Base-by-base conservation (phyloP, 305 asterid genomes). In the Solanum aculeatissimum region DNA sequence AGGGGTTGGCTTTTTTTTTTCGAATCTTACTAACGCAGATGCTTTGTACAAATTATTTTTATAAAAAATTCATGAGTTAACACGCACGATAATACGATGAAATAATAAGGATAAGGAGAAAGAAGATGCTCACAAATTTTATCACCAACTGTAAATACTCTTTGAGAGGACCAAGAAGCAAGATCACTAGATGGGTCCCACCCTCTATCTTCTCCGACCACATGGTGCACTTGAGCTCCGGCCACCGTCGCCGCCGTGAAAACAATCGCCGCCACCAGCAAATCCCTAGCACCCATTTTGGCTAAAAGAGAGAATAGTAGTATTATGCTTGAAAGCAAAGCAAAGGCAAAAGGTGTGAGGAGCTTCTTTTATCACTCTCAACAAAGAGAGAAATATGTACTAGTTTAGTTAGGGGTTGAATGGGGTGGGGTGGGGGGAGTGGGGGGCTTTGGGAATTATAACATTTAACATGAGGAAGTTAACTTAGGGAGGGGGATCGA, bases 71-170 rank as follows among this genome's bases (percentile, higher is more conserved):
- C 1, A 57, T 57, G 3, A 58, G 10, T 0, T 21, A 58, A 21
- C 2, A 4, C 4, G 4, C 8, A 58, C 3, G 3, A 57, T 18
- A 54, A 54, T 57, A 10, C 1, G 2, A 0, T 0, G 2, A 19
- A 8, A 9, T 0, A n/a, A 14, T 14, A 2, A 57, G 1, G n/a
- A 54, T 5, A 15, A 45, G 42, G 15, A 19, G 15, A 15, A 27
- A 9, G 19, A 27, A 23, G 23, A n/a, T 21, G 13, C 93, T 88
- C 86, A 96, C 98, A 91, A 27, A 96, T 65, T 86, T 88, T 90
- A 90, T 96, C 99, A 15, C 98, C 98, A 66, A 91, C 95, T 57
- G 83, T 88, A 91, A 95, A 95, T 80, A 87, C 87, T 83, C 97
- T 93, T 45, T 91, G 94, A 29, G 92, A 84, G 49, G 91, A 78